Conservation (phyloP, 108 stramenopile genomes). For the Cylindrotheca closterium region DNA sequence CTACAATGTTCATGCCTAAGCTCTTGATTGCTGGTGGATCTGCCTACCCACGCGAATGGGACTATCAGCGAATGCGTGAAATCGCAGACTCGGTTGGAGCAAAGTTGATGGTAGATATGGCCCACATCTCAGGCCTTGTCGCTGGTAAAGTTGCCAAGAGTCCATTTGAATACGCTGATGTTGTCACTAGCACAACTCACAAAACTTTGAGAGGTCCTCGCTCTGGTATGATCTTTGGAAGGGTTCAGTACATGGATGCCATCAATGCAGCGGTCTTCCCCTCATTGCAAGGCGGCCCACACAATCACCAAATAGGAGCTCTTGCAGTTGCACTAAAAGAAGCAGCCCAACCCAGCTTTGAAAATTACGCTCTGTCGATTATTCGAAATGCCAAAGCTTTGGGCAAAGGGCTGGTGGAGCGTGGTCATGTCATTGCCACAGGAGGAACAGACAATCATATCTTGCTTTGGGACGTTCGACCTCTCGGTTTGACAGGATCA, state of each 20-base stretch:
- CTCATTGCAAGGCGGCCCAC: slow-evolving; percentile 98
- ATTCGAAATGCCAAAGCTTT: slow-evolving; percentile 91
- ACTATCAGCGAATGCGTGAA: slow-evolving; percentile 92
- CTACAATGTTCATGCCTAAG: slow-evolving; percentile 97
- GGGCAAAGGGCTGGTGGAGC: slow-evolving; percentile 66
- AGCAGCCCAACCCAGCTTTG: slow-evolving; percentile 89
- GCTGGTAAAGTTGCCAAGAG: slow-evolving; percentile 84
- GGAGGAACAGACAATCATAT: slow-evolving; percentile 99
- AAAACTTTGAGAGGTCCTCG: slow-evolving; percentile 99
- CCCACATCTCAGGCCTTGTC: slow-evolving; percentile 98
- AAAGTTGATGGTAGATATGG: slow-evolving; percentile 99
- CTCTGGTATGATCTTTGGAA: slow-evolving; percentile 98
- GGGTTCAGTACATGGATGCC: slow-evolving; percentile 82
- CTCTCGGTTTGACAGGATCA: slow-evolving; percentile 92
- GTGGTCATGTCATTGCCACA: slow-evolving; percentile 93
- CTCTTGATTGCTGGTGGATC: slow-evolving; percentile 97
- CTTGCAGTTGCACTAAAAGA: slow-evolving; percentile 97
- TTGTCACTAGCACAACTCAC: slow-evolving; percentile 99
- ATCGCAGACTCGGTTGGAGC: slow-evolving; percentile 98
- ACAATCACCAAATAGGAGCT: slow-evolving; percentile 98
- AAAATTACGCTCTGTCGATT: slow-evolving; percentile 82
- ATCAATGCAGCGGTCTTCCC: slow-evolving; percentile 99
- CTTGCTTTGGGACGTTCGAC: slow-evolving; percentile 96
- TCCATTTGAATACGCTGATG: slow-evolving; percentile 96
- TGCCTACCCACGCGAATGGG: slow-evolving; percentile 99